Percentiles rank a stretch among this genome's conserved stretches.
Evolutionary conservation across 495 filamentous ascomycete genomes (phyloP).

Genomic region (Tuber calosporum): DNA sequence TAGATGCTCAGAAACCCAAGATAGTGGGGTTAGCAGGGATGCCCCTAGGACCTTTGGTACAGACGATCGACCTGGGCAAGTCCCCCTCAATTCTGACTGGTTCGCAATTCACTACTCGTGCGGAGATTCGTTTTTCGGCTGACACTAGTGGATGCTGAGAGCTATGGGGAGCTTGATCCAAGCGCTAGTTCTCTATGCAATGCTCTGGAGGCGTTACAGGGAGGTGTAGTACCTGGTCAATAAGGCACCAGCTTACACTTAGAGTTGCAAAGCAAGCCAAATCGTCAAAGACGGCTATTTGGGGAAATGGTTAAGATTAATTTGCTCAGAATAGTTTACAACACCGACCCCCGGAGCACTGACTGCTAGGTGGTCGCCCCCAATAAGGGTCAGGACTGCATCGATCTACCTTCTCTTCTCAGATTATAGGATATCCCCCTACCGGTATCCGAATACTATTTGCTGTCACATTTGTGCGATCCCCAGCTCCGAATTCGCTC

Average conservation of each 20-base stretch:
- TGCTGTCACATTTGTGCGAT: slow-evolving; percentile 62
- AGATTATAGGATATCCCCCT: slow-evolving; percentile 52
- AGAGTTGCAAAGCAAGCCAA: slow-evolving; percentile 48
- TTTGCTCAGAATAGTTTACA: slow-evolving; percentile 70
- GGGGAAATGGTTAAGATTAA: slow-evolving; percentile 64
- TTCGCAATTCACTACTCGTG: slow-evolving; percentile 55
- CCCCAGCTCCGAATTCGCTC: slow-evolving; percentile 55
- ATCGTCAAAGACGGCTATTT: slow-evolving; percentile 49
- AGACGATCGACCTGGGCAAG: slow-evolving; percentile 51
- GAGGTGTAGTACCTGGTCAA: slow-evolving; percentile 8
- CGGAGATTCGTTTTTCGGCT: slow-evolving; percentile 59
- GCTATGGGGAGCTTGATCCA: slow-evolving; percentile 36
- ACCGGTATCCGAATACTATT: slow-evolving; percentile 57
- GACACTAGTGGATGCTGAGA: slow-evolving; percentile 51
- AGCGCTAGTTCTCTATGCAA: slow-evolving; percentile 51
- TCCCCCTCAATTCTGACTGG: slow-evolving; percentile 42
- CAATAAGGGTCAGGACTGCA: slow-evolving; percentile 53
- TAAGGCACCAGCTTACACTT: slow-evolving; percentile 30
- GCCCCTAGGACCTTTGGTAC: slow-evolving; percentile 54
- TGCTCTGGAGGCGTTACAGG: slow-evolving; percentile 59
- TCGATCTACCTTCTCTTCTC: slow-evolving; percentile 53
- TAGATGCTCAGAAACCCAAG: slow-evolving; percentile 63
- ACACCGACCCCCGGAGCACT: slow-evolving; percentile 58
- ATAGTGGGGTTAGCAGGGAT: slow-evolving; percentile 53
- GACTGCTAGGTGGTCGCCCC: slow-evolving; percentile 52